A percentile compares a stretch with the other conserved stretches of the same genome.
phyloP scores from a whole-genome alignment of 108 stramenopile genomes.

The Pseudonitzschia multistriata region DNA sequence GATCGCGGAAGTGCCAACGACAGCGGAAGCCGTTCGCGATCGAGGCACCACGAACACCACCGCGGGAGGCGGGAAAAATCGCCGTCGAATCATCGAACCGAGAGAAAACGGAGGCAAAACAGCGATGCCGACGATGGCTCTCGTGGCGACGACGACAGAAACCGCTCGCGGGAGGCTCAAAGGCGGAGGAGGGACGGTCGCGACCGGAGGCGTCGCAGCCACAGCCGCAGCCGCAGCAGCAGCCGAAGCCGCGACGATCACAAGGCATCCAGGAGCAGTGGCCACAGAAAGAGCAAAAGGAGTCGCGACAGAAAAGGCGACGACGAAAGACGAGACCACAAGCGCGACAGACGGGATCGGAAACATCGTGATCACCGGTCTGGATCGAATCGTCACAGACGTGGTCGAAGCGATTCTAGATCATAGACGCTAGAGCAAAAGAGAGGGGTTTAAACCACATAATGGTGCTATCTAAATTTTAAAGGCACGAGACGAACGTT shows the following conservation, averaged over 20 bases:
- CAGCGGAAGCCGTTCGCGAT: not conserved
- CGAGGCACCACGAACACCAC: not conserved
- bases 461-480: not conserved
- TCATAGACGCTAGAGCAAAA: not conserved
- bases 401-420: slow-evolving; percentile 1
- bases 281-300: not conserved
- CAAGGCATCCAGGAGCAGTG: not conserved
- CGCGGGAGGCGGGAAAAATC: not conserved
- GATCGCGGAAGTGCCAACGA: not conserved
- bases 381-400: slow-evolving; percentile 9
- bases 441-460: not conserved
- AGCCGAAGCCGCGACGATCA: slow-evolving; percentile 9
- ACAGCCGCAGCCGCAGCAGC: slow-evolving; percentile 1
- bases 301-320: slow-evolving; percentile 13
- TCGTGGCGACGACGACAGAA: not conserved
- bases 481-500: not conserved
- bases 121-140: not conserved
- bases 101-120: not conserved
- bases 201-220: slow-evolving; percentile 13
- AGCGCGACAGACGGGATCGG: slow-evolving; percentile 2
- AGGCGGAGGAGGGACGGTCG: not conserved
- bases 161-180: not conserved
- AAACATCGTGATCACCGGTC: not conserved
- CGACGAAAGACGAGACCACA: slow-evolving; percentile 15
- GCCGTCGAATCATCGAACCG: not conserved